Evolutionary conservation across 1,284 basidiomycete genomes (phyloP).

Genomic region (Vanrija pseudolonga): DNA sequence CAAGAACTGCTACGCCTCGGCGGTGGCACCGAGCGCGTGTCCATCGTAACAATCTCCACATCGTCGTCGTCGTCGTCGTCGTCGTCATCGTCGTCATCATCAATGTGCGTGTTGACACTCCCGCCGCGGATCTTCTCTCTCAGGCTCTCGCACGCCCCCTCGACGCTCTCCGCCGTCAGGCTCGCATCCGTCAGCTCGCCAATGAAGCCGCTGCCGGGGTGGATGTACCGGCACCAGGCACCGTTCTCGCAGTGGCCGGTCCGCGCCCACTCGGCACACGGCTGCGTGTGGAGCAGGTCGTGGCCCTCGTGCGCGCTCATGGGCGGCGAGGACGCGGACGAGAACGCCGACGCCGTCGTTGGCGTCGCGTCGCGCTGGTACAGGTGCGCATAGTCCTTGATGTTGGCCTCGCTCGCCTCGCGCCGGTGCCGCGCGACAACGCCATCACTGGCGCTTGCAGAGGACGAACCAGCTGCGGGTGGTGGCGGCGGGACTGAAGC

Average conservation of each 20-base stretch:
- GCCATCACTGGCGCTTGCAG: background rate
- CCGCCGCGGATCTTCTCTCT: background rate
- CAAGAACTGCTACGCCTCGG: no score
- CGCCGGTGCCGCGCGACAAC: background rate
- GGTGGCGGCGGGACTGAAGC: background rate
- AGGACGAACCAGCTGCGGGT: background rate
- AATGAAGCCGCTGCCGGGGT: slow-evolving; percentile 6
- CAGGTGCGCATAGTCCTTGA: no score
- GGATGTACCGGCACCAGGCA: slow-evolving; percentile 8
- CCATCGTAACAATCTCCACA: slow-evolving; percentile 9
- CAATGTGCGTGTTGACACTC: background rate
- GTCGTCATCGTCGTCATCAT: slow-evolving; percentile 3
- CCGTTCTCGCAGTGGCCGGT: slow-evolving; percentile 10
- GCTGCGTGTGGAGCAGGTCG: background rate
- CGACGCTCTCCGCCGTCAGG: slow-evolving; percentile 25
- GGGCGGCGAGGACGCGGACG: background rate
- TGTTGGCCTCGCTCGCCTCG: no score
- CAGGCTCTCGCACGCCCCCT: slow-evolving; percentile 15
- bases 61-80: slow-evolving; percentile 14
- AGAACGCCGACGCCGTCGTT: background rate
- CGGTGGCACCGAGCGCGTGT: no score
- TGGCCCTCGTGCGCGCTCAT: no score
- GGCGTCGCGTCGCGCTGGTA: no score
- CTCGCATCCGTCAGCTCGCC: slow-evolving; percentile 7
- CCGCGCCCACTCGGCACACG: slow-evolving; percentile 10